Evolutionary conservation across 176 grass and related monocot genomes (phyloP), one percentile per base, ranked within the genome.

Genomic region (Triticum turgidum): DNA sequence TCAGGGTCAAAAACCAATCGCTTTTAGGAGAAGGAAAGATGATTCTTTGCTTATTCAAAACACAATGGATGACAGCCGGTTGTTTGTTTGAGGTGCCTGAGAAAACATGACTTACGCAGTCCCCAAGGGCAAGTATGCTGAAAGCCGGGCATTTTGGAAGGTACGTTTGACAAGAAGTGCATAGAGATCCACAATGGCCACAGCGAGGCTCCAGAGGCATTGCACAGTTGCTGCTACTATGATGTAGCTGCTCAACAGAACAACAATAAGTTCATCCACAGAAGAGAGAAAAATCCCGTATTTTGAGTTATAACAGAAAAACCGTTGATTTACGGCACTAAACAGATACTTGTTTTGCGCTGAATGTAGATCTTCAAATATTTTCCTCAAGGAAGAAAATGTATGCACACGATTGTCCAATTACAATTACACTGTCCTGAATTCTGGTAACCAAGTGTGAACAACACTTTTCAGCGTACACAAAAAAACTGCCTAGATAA

Each of bases 181-280:
- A 76, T 97, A 94, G 39, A 94, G 79, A 67, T 94, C 90, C 32
- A 97, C 69, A 82, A 97, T 58, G 11, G 95, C 92, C 66, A 94
- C 47, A 5, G 89, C 91, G 78, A 97, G 69, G 70, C 92, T 97
- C 95, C 89, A 49, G 4, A 49, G 45, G 45, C 45, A 49, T 49
- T 49, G 45, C 12, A 49, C 45, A 49, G 45, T 14, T 79, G 83
- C 87, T 52, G 90, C 92, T 29, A 89, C 92, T 62, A 97, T 79
- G 61, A 97, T 84, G 83, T 94, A 97, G 78, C 95, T 97, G 84
- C 62, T 80, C 9, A 54, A 81, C 83, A 38, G 20, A 81, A 66
- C 64, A 70, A 76, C 24, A 24, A 24, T 24, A 24, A 24, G 24
- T 24, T 24, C 24, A 24, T 24, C 24, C 24, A 24, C 24, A 24